Evolutionary conservation across 177 flowering plant genomes (phyloP).

Genomic region (Tripterygium wilfordii): DNA sequence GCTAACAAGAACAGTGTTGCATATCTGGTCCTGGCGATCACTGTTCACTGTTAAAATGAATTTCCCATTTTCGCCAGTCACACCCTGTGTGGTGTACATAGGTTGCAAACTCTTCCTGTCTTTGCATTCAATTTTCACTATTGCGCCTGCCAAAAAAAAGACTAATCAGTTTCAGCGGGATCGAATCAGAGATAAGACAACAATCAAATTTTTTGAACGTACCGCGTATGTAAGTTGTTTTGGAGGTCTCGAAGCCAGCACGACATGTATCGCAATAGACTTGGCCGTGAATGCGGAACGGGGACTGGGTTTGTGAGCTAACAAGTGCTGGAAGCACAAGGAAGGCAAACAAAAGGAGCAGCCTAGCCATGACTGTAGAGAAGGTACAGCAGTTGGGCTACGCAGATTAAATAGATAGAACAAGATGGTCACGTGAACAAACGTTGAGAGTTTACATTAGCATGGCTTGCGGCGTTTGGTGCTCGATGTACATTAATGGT

Average conservation of each 20-base stretch:
- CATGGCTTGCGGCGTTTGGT: conserved; percentile 6
- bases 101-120: conserved; percentile 23
- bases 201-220: background rate
- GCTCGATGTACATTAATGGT: no score
- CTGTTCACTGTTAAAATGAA: conserved; percentile 36
- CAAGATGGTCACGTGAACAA: background rate
- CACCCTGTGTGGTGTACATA: conserved; percentile 21
- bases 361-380: conserved; percentile 10
- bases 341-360: conserved; percentile 23
- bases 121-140: conserved; percentile 55
- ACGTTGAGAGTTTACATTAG: background rate
- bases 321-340: conserved; percentile 28
- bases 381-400: no score
- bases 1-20: conserved; percentile 38
- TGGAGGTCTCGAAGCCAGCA: conserved; percentile 40
- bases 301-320: conserved; percentile 9
- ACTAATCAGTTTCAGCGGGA: background rate
- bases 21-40: conserved; percentile 51
- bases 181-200: background rate
- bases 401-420: no score
- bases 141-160: conserved; percentile 38
- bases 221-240: conserved; percentile 32
- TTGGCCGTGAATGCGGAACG: conserved; percentile 26
- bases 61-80: conserved; percentile 41
- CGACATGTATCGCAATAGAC: conserved; percentile 51